Evolutionary conservation across 352 stramenopile genomes (phyloP), one percentile per base, ranked within the genome.

Genomic region (Pythium chondricola): DNA sequence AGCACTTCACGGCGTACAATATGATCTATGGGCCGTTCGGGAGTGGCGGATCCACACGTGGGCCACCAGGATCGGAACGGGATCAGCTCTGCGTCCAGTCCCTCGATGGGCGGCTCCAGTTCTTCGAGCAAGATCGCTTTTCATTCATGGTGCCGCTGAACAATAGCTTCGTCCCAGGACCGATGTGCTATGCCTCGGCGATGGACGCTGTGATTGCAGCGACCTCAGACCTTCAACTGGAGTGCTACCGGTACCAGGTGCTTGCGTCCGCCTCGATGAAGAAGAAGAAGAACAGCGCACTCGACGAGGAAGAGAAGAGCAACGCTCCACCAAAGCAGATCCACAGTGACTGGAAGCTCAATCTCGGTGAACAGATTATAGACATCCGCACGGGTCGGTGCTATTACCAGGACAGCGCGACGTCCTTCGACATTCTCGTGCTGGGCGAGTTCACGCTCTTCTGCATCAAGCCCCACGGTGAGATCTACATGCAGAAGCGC

Each of bases 1-100:
- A 85, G 52, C 83, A 94, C 49, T 97, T 97, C 46, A 96, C 87
- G 29, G 83, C 88, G 2, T 95, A 74, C 71, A 97, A 95, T 51
- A 92, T 97, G 74, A 65, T 88, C 48, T 59, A 65, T 37, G 88
- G 88, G 3, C 58, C 75, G 7, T 97, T 96, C 55, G 87, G 85
- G 13, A 66, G 53, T 4, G 40, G 27, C 8, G 35, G 57, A 2
- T 50, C 42, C 13, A 43, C 43, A 26, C 44, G 38, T 21, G n/a
- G 31, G 17, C 33, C 22, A 3, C 10, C 24, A 13, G 22, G 56
- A 6, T 46, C 50, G 0, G 70, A 84, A 10, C 63, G 73, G 4
- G 86, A 97, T 40, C 80, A 94, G 47, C 55, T 97, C 4, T 90
- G 80, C n/a, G 85, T 97, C 7, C 88, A 96, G 62, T 92, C 81